Evolutionary conservation across 306 rosid species (phyloP), one percentile per base, ranked within the genome.

Genomic region (Comarum palustre): DNA sequence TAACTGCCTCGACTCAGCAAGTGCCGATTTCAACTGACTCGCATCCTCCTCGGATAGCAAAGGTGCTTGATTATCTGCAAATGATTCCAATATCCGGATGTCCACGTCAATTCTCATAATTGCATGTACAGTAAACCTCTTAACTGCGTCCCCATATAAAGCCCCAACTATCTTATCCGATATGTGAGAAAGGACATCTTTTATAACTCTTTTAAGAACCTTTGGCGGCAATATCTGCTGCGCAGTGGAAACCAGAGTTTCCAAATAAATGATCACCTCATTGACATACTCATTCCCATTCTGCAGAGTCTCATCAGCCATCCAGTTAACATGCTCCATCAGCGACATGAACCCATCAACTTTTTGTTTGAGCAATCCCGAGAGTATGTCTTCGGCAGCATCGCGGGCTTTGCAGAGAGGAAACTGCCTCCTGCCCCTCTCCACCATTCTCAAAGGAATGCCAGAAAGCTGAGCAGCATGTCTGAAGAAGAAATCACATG

Each of bases 391-490:
- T 75, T 88, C 97, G 0, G 99, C 97, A 2, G 88, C 92, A 79
- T 94, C 97, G 38, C 99, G 97, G 20, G 99, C 91, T 80, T 87
- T 94, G 73, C 79, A 72, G 36, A 94, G 82, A 0, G 96, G 99
- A 75, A 94, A 94, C 80, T 84, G 95, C 75, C 91, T 88, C 85
- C 97, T 79, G 66, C 97, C 92, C 78, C 98, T 89, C 86, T 94
- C 99, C 47, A 83, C 99, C 92, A 89, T 80, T 83, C 99, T 88
- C 84, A 89, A 64, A 43, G 99, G 91, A 80, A 94, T 82, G 46
- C 99, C 97, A 5, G 99, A 91, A 48, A 94, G 97, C 86, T 94
- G 99, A 29, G 97, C 99, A 36, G 99, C 99, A 51, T 94, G 99
- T 55, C 97, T 95, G 72, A 91, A 89, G 90, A 94, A 89, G 77